Conservation (phyloP, 371 early-diverging fungal genomes). For the Sanchytrium tribonematis region DNA sequence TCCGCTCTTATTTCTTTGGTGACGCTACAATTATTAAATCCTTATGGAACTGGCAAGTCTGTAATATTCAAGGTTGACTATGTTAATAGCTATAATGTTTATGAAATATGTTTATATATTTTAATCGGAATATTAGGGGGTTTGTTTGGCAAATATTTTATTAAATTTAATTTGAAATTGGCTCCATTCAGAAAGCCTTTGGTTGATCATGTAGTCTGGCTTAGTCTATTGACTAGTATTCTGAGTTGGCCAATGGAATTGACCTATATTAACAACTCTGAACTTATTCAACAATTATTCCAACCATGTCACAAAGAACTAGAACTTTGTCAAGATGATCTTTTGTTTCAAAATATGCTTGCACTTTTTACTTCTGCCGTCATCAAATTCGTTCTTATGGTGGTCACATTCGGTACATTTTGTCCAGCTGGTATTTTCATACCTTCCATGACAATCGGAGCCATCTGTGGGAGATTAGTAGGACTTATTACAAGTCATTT, state of each 20-base stretch:
- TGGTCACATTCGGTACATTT: constrained; percentile 46
- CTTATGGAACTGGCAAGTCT: constrained; percentile 1
- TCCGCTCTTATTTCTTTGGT: constrained; percentile 69
- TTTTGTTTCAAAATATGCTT: background rate
- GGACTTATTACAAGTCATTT: constrained; percentile 33
- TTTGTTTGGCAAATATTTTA: constrained; percentile 1
- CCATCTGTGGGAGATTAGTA: constrained; percentile 57
- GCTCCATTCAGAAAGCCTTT: background rate
- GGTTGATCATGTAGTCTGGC: background rate
- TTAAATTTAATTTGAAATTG: background rate
- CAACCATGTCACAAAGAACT: background rate
- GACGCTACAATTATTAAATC: constrained; percentile 35
- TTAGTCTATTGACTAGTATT: background rate
- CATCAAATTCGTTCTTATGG: constrained; percentile 31
- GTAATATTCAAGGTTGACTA: constrained; percentile 84
- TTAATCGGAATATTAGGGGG: constrained; percentile 66
- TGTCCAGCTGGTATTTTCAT: constrained; percentile 75
- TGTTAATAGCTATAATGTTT: constrained; percentile 55
- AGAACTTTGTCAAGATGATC: background rate
- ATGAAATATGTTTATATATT: constrained; percentile 50
- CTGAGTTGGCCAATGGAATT: background rate
- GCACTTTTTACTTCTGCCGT: constrained; percentile 4
- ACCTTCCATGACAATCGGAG: constrained; percentile 71
- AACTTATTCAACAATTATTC: background rate
- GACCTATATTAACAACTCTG: background rate